Base-by-base conservation (phyloP, 495 filamentous ascomycete species). In the Aspergillus affinis region DNA sequence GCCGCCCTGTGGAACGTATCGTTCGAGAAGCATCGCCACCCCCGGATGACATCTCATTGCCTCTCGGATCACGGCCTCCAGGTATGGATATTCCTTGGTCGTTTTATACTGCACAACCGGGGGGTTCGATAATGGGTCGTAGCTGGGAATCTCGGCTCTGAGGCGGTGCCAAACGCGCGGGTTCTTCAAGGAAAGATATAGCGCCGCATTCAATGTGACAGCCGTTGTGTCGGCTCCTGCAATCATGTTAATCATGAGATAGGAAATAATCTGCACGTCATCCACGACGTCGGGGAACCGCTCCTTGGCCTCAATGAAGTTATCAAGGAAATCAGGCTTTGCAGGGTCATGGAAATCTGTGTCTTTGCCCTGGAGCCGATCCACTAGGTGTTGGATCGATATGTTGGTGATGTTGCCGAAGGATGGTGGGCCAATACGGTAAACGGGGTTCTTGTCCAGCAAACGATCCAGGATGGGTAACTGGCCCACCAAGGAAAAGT, bases 11-110 rank as follows among this genome's bases (percentile, higher is more conserved):
- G 81, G 81, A 0, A 79, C 80, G 6, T 78, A 69, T 0, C 84
- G 75, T 10, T 80, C 75, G 41, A 84, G 79, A 60, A 82, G 72
- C 47, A 84, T 68, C 2, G 79, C 78, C 17, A 83, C 81, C 3
- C 83, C 78, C 2, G 86, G 84, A 5, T 84, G 78, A 18, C 82
- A 66, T 46, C 86, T 78, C 77, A 87, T 81, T 13, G 81, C 75
- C 65, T 88, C 86, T 57, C 85, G 85, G 48, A 88, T 76, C 54
- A 84, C 84, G 0, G 83, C 86, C 57, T 82, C 75, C 46, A 88
- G 69, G 69, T 86, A 88, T 0, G 78, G 74, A 30, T 85, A 72
- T 21, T 68, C 67, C 57, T 78, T 78, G 6, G 80, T 63, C 52
- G 80, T 70, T 49, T 72, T 73, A 74, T 76, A 83, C 0, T 72